Evolutionary conservation across 2,329 filamentous ascomycete species (phyloP), one percentile per base, ranked within the genome.

Genomic region (Periconia macrospinosa): DNA sequence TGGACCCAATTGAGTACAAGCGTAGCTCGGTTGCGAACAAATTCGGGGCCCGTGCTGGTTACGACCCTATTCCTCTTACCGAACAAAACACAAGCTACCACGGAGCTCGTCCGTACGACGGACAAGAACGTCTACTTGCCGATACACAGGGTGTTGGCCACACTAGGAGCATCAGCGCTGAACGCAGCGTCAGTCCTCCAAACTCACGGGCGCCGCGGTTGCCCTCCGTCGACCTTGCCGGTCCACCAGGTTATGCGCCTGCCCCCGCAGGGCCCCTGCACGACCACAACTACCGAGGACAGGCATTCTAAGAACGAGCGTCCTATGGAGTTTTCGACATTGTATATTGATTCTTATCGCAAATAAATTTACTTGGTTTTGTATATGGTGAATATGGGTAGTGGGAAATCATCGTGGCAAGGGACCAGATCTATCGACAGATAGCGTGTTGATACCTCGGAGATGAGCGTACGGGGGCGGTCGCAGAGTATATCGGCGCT

Each of bases 1-100:
- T 91, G 73, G 85, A 88, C 49, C 83, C 83, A 14, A 73, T 74
- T 42, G 76, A 76, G 33, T 77, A 76, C 69, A 78, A 77, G 66
- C 66, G 69, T 57, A 67, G 53, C 47, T 70, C 68, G 6, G 56
- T 69, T 30, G 66, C 68, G 8, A 59, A 60, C 40, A 66, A 65
- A 17, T 71, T 69, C 35, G 68, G 62, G 13, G 65, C 59, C 45
- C 63, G 65, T 20, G 33, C 6, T 37, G 61, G 70, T 50, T 75
- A 75, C 62, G 71, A 75, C 41, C 65, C 62, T 6, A 69, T 75
- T 37, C 72, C 72, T 17, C 64, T 74, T 27, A 58, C 65, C 8
- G 71, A 74, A 41, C 70, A 74, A 48, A 60, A 66, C 45, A 73
- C 69, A 7, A 60, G 61, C 14, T 71, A 70, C 54, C 50, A 55